phyloP scores from a whole-genome alignment of 1,284 basidiomycete genomes.

The Anthracocystis setariae region DNA sequence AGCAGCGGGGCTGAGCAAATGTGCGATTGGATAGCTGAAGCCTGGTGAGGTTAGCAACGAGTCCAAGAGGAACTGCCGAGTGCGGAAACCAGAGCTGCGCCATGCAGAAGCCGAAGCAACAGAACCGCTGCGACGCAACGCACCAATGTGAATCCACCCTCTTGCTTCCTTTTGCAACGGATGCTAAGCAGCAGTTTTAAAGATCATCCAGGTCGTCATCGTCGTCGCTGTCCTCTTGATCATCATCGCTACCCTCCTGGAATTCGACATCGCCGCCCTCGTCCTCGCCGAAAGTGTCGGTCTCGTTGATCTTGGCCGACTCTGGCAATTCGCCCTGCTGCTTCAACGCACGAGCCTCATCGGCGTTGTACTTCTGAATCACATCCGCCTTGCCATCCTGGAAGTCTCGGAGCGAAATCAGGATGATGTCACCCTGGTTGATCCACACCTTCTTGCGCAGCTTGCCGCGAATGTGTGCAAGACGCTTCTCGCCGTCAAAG shows the following conservation, averaged over 20 bases:
- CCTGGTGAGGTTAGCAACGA: too few species aligned
- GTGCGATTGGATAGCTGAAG: too few species aligned
- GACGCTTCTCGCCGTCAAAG: constrained; percentile 97
- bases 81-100: too few species aligned
- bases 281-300: constrained; percentile 89
- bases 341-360: constrained; percentile 89
- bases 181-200: too few species aligned
- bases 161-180: too few species aligned
- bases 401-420: constrained; percentile 96
- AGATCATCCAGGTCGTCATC: constrained; percentile 65
- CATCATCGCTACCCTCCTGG: constrained; percentile 67
- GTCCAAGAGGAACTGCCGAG: too few species aligned
- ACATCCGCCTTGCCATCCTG: constrained; percentile 99
- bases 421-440: constrained; percentile 96
- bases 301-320: constrained; percentile 98
- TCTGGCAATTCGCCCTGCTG: constrained; percentile 97
- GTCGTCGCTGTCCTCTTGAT: constrained; percentile 61
- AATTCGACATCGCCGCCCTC: constrained; percentile 70
- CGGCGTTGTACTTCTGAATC: constrained; percentile 97
- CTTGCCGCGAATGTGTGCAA: constrained; percentile 98
- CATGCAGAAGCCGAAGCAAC: too few species aligned
- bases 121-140: too few species aligned
- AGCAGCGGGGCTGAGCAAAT: too few species aligned
- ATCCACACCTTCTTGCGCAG: constrained; percentile 99
- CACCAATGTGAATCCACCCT: too few species aligned